Percentiles rank a stretch among this genome's conserved stretches.
Evolutionary conservation across 2,329 filamentous ascomycete species (phyloP).

Genomic region (Sporothrix humicola): DNA sequence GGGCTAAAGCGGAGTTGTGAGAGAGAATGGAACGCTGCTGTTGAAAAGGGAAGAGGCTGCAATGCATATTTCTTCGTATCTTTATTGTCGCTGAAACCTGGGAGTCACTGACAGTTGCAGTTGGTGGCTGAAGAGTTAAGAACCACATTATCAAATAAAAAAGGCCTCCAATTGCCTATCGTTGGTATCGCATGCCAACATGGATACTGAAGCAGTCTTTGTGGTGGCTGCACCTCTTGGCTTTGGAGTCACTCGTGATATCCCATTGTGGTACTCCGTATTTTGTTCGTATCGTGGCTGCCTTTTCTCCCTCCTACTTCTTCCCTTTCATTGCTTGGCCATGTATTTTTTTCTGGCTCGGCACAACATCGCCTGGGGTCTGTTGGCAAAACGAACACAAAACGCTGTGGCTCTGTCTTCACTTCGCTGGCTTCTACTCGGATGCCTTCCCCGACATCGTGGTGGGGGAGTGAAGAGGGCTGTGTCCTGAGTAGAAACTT

Average conservation of each 20-base stretch:
- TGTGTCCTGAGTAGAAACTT: background rate
- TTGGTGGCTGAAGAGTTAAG: background rate
- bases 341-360: background rate
- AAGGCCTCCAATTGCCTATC: background rate
- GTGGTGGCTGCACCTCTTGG: slow-evolving; percentile 4
- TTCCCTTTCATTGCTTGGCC: background rate
- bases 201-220: background rate
- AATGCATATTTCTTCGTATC: background rate
- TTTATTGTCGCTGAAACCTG: background rate
- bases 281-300: background rate
- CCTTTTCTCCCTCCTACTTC: background rate
- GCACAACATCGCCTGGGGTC: background rate
- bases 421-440: background rate
- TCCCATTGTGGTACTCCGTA: background rate
- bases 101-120: background rate
- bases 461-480: background rate
- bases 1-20: background rate
- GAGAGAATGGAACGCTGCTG: background rate
- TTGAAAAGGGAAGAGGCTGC: background rate
- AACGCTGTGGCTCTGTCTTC: background rate
- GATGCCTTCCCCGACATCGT: background rate
- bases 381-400: background rate
- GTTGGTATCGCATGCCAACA: background rate
- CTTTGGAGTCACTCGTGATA: background rate
- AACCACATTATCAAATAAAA: background rate